Conservation (phyloP, 164 flowering plant genomes). For the Paratinospora sagittata region DNA sequence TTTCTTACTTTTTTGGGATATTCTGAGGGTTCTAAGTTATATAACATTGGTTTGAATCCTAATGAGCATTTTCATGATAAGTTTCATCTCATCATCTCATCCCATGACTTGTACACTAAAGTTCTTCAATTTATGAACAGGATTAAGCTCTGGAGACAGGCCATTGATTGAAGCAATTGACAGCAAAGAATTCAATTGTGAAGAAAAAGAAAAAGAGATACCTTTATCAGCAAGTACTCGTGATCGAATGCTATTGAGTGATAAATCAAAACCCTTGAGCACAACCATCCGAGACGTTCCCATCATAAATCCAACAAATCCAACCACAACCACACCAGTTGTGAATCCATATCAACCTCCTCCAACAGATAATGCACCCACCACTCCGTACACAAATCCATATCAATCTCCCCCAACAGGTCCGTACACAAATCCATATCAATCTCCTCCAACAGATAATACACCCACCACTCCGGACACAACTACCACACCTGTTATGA, state of each 20-base stretch:
- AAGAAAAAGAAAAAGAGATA: conserved; percentile 15
- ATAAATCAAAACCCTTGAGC: conserved; percentile 9
- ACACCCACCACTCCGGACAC: conserved; percentile 18
- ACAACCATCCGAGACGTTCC: conserved; percentile 45
- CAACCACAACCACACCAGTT: conserved; percentile 16
- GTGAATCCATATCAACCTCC: conserved; percentile 7
- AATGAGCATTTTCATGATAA: not conserved
- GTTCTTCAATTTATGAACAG: conserved; percentile 26
- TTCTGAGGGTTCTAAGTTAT: not conserved
- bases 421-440: no score
- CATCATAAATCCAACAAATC: conserved; percentile 40
- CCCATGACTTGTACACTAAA: not conserved
- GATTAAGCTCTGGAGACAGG: conserved; percentile 30
- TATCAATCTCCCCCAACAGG: no score
- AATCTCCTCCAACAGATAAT: not conserved
- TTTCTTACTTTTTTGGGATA: no score
- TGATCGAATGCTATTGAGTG: not conserved
- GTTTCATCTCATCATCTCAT: not conserved
- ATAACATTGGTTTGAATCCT: not conserved
- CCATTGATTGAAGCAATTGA: conserved; percentile 21
- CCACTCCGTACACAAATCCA: no score
- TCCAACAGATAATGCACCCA: no score
- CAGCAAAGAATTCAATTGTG: conserved; percentile 9
- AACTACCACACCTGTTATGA: not conserved
- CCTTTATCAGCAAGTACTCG: conserved; percentile 15